These are phyloP conservation scores for Penicillium sp. DNA, from an alignment of 2,329 filamentous ascomycete species.

Conservation along the genomic window DNA sequence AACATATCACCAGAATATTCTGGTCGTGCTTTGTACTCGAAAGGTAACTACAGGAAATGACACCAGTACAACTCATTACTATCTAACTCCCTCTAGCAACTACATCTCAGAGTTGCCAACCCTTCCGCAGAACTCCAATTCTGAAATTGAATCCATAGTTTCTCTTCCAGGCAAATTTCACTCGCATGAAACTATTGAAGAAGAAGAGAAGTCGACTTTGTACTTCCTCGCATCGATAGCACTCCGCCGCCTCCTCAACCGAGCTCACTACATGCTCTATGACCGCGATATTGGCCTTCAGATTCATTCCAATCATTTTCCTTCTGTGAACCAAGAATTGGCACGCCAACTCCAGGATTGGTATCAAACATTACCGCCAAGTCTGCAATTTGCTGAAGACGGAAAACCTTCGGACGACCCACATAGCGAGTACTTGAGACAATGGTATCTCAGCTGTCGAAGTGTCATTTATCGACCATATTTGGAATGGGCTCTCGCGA, in stretches of 20 bases:
- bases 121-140: constrained; percentile 10
- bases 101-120: constrained; percentile 11
- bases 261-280: constrained; percentile 12
- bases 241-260: constrained; percentile 9
- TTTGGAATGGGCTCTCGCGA: constrained; percentile 10
- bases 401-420: constrained; percentile 6
- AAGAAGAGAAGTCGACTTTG: constrained; percentile 9
- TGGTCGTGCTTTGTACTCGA: constrained; percentile 14
- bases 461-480: constrained; percentile 12
- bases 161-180: constrained; percentile 9
- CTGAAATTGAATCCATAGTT: constrained; percentile 8
- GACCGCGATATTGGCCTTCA: constrained; percentile 9
- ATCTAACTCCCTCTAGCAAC: neutral
- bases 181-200: constrained; percentile 7
- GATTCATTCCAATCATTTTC: constrained; percentile 6
- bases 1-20: constrained; percentile 9
- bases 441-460: constrained; percentile 12
- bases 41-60: neutral
- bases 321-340: constrained; percentile 9
- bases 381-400: constrained; percentile 4
- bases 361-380: constrained; percentile 9
- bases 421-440: constrained; percentile 10
- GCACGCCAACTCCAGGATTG: constrained; percentile 8
- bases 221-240: constrained; percentile 11
- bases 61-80: neutral